Conservation (phyloP, 495 filamentous ascomycete species). For the Clavariopsis aquatica region DNA sequence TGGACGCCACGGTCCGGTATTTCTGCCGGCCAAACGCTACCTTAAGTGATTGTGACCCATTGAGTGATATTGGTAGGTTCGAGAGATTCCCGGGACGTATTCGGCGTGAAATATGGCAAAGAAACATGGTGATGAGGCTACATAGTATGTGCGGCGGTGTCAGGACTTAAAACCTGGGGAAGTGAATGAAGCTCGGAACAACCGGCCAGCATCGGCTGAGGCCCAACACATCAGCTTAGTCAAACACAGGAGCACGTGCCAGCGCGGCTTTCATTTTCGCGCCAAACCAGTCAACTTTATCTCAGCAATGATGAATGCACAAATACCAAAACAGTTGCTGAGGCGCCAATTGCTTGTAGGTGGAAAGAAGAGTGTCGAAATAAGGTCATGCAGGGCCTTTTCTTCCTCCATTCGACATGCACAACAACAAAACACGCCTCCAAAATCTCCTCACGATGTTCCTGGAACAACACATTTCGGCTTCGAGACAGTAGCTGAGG, state of each 20-base stretch:
- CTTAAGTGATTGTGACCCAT: constrained; percentile 19
- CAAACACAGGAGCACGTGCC: constrained; percentile 20
- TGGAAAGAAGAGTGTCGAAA: background rate
- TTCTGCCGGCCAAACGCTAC: constrained; percentile 19
- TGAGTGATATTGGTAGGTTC: background rate
- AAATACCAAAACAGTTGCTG: constrained; percentile 23
- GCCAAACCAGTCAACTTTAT: constrained; percentile 11
- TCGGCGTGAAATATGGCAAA: constrained; percentile 25
- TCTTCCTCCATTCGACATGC: constrained; percentile 52
- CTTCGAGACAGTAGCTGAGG: constrained; percentile 81
- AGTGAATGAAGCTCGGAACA: constrained; percentile 24
- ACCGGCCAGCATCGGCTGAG: constrained; percentile 34
- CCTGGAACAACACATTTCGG: constrained; percentile 84
- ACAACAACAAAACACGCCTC: constrained; percentile 50
- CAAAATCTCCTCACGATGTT: constrained; percentile 35
- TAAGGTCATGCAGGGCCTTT: constrained; percentile 54
- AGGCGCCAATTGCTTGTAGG: constrained; percentile 30
- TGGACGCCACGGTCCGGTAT: constrained; percentile 28
- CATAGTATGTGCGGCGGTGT: background rate
- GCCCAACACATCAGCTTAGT: constrained; percentile 16
- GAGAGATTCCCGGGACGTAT: background rate
- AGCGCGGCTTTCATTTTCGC: constrained; percentile 19
- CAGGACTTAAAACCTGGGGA: constrained; percentile 23
- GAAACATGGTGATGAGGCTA: constrained; percentile 24
- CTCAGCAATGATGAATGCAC: constrained; percentile 23